Conservation (phyloP, 257 asterid species). For the Striga asiatica region DNA sequence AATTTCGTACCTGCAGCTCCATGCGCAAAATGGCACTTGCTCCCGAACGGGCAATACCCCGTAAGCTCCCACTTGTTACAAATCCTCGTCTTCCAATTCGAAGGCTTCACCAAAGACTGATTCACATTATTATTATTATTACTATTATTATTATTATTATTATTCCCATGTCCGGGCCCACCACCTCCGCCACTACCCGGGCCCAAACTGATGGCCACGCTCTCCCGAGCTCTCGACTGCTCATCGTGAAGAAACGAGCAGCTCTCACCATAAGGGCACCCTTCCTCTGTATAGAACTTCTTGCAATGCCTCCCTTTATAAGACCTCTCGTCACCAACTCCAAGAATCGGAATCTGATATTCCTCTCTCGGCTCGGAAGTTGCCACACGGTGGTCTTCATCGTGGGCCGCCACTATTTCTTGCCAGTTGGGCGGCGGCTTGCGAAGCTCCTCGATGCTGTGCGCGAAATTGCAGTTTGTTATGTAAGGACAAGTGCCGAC, state of each 20-base stretch:
- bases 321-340: constrained; percentile 52
- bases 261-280: constrained; percentile 74
- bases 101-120: constrained; percentile 45
- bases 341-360: constrained; percentile 59
- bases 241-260: constrained; percentile 75
- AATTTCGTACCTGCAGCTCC: constrained; percentile 53
- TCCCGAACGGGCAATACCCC: constrained; percentile 87
- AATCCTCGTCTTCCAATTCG: constrained; percentile 91
- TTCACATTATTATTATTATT: constrained; percentile 13
- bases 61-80: constrained; percentile 92
- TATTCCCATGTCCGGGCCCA: constrained; percentile 23
- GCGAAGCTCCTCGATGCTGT: constrained; percentile 40
- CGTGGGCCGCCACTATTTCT: constrained; percentile 65
- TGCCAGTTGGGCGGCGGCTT: constrained; percentile 85
- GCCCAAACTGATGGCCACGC: constrained; percentile 69
- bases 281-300: constrained; percentile 71
- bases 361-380: constrained; percentile 52
- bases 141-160: background rate
- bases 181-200: constrained; percentile 33
- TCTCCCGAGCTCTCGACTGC: constrained; percentile 63
- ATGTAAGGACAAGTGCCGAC: constrained; percentile 65
- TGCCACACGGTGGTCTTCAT: constrained; percentile 41
- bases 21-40: constrained; percentile 94
- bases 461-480: constrained; percentile 74
- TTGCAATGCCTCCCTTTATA: constrained; percentile 72